Percentiles rank a stretch among this genome's conserved stretches.
phyloP scores from a whole-genome alignment of 225 moss, liverwort and hornwort species.

The Climacium dendroides region DNA sequence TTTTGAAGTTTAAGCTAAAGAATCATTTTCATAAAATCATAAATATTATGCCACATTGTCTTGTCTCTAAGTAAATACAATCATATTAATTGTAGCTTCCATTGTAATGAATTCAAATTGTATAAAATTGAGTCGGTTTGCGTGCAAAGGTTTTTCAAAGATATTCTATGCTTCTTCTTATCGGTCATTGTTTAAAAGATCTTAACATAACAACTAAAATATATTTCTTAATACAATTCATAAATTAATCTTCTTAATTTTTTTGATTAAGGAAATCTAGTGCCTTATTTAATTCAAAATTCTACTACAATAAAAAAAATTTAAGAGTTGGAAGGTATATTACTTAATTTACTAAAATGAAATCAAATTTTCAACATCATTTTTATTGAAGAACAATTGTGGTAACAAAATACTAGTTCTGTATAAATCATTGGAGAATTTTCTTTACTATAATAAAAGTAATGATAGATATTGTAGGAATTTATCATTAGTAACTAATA shows the following conservation, averaged over 20 bases:
- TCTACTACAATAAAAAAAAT: background rate
- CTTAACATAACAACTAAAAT: no score
- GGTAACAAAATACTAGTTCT: rapidly evolving
- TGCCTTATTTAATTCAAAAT: background rate
- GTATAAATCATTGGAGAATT: rapidly evolving
- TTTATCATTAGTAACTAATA: rapidly evolving
- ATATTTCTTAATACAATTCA: background rate
- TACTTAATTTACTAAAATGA: rapidly evolving
- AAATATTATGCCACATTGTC: background rate
- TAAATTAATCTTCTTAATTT: no score
- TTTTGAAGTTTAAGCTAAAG: background rate
- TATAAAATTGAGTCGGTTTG: background rate
- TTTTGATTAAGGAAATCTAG: background rate
- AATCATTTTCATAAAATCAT: background rate
- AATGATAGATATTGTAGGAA: background rate
- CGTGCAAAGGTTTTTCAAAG: background rate
- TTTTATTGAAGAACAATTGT: rapidly evolving
- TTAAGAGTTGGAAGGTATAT: background rate
- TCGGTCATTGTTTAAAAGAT: background rate
- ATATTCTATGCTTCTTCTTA: no score
- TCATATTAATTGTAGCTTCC: no score
- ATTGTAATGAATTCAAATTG: no score
- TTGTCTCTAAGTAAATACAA: background rate
- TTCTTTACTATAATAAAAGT: background rate
- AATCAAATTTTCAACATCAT: background rate